Evolutionary conservation across 257 asterid genomes (phyloP), one percentile per base, ranked within the genome.

Genomic region (Mentha longifolia): DNA sequence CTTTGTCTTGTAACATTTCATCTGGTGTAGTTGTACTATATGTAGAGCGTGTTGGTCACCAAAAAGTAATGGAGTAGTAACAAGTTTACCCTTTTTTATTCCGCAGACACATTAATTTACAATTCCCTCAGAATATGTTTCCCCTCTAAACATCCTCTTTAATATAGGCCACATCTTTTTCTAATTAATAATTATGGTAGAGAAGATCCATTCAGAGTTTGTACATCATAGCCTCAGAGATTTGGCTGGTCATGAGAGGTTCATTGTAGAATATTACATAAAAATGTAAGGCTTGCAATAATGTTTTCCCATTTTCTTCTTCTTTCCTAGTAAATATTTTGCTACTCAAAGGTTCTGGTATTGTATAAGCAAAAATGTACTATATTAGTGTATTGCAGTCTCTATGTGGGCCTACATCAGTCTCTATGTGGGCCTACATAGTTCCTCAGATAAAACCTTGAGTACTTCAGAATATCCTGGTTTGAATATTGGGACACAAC

Each of bases 11-110:
- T 14, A 13, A 45, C 46, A 6, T 55, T 17, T 41, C 30, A 52
- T 52, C 31, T 55, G 15, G 15, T 61, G 65, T 20, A n/a, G 19
- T 30, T 54, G 6, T 31, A 52, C 51, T 10, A 54, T 41, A 52
- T 17, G 11, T 28, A 31, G 65, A 25, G 56, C n/a, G 39, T 46
- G 28, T 28, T 17, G 31, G 61, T 56, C 65, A 64, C 15, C 13
- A 37, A 35, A 68, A 61, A 64, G 60, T 57, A 35, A 52, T n/a
- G 60, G 30, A 62, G 56, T 37, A 11, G 77, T 5, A 46, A 63
- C 54, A 37, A 15, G 8, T n/a, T 71, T n/a, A 16, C 52, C 19
- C 30, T 14, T 17, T 49, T 17, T n/a, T 62, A 14, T 39, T 15
- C 50, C 47, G 13, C 16, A 33, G 54, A 12, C 67, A 70, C 1